phyloP scores from a whole-genome alignment of 78 protist species.

The Chrysochromulina tobinii region DNA sequence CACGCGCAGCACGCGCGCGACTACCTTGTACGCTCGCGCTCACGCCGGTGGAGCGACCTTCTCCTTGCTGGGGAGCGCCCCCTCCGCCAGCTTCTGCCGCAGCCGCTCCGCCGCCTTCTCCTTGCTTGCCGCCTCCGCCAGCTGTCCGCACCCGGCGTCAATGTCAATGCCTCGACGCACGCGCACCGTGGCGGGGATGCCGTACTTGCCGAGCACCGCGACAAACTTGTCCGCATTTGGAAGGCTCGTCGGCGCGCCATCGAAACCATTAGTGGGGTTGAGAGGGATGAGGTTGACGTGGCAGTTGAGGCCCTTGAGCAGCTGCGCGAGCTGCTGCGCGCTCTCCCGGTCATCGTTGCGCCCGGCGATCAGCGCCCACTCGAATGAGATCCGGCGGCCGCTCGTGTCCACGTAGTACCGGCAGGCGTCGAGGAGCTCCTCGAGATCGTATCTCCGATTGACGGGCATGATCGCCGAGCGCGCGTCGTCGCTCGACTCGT shows the following conservation, averaged over 20 bases:
- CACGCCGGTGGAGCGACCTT: too few species aligned
- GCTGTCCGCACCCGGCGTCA: constrained; percentile 51
- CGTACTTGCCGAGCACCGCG: background rate
- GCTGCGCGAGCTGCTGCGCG: background rate
- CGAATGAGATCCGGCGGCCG: constrained; percentile 44
- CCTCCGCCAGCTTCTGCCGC: background rate
- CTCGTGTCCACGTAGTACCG: background rate
- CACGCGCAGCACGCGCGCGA: too few species aligned
- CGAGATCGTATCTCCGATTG: background rate
- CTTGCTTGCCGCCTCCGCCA: background rate
- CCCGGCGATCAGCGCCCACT: constrained; percentile 53
- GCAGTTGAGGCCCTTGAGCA: constrained; percentile 23
- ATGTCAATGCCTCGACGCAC: constrained; percentile 37
- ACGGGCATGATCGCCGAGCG: constrained; percentile 28
- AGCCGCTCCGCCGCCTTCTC: background rate
- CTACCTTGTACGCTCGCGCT: too few species aligned
- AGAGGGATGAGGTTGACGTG: constrained; percentile 53
- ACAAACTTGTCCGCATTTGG: background rate
- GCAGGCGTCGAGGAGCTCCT: constrained; percentile 34
- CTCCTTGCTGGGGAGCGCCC: too few species aligned
- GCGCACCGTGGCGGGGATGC: constrained; percentile 43
- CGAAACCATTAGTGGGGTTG: constrained; percentile 37
- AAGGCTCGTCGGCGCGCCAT: constrained; percentile 11
- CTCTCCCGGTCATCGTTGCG: background rate
- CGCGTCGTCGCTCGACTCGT: background rate